Conservation (phyloP, 345 rosid species). For the Eucalyptus globulus region DNA sequence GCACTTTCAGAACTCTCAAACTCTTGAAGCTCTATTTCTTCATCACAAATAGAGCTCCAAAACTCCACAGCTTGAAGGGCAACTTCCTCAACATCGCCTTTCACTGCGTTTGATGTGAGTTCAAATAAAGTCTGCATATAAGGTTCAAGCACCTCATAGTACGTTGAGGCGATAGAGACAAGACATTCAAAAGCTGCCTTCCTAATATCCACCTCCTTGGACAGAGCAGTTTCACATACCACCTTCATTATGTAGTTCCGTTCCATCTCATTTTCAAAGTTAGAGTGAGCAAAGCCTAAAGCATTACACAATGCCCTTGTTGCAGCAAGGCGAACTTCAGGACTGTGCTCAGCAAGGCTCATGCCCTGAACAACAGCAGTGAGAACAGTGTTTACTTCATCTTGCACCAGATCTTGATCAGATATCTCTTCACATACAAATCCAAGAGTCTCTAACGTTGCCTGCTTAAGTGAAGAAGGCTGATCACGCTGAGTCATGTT, state of each 20-base stretch:
- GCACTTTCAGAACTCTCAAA: constrained; percentile 50
- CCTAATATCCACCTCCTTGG: constrained; percentile 72
- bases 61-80: constrained; percentile 95
- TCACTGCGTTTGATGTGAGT: constrained; percentile 84
- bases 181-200: constrained; percentile 96
- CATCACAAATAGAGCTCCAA: constrained; percentile 98
- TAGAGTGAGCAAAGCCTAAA: constrained; percentile 80
- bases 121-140: constrained; percentile 80
- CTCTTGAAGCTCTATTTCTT: constrained; percentile 91
- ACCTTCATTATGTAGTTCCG: constrained; percentile 88
- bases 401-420: constrained; percentile 74
- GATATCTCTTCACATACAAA: constrained; percentile 91
- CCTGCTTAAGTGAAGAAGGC: constrained; percentile 58
- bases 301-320: constrained; percentile 79
- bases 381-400: constrained; percentile 84
- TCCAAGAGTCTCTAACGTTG: constrained; percentile 85
- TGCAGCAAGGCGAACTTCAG: constrained; percentile 83
- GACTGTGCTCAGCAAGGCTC: constrained; percentile 61
- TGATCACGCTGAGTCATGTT: constrained; percentile 69
- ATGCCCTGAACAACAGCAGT: constrained; percentile 98
- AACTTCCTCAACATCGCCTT: constrained; percentile 78
- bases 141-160: constrained; percentile 77
- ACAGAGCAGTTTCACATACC: constrained; percentile 78
- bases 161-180: constrained; percentile 85
- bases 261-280: constrained; percentile 95